These are phyloP conservation scores for Colletotrichum costaricense DNA, from an alignment of 2,329 filamentous ascomycete species.

Conservation along the genomic window DNA sequence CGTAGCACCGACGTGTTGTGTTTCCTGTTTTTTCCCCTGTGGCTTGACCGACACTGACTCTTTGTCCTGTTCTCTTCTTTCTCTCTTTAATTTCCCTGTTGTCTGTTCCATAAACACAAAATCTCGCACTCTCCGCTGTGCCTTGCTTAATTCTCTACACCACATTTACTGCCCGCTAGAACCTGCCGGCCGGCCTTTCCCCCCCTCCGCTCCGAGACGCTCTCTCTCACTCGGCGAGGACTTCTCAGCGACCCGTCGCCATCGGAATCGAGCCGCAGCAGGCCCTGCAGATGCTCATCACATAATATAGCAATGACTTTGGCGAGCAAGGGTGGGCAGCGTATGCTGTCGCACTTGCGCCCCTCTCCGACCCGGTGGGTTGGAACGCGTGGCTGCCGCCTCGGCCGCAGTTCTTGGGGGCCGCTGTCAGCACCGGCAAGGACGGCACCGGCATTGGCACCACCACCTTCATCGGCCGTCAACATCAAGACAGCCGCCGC, in stretches of 20 bases:
- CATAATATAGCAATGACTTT: slow-evolving; percentile 15
- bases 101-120: slow-evolving; percentile 19
- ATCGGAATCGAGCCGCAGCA: slow-evolving; percentile 26
- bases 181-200: neutral
- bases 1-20: neutral
- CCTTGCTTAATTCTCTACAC: neutral
- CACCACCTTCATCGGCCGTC: neutral
- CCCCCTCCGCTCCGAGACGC: neutral
- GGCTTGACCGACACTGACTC: slow-evolving; percentile 18
- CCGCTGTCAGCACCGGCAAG: slow-evolving; percentile 19
- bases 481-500: neutral
- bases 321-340: slow-evolving; percentile 34
- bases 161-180: neutral
- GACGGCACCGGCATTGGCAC: slow-evolving; percentile 19
- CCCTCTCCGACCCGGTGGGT: slow-evolving; percentile 30
- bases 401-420: slow-evolving; percentile 5
- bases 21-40: slow-evolving; percentile 2
- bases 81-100: neutral
- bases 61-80: neutral
- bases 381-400: slow-evolving; percentile 28
- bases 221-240: neutral
- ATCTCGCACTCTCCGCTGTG: slow-evolving; percentile 5
- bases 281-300: slow-evolving; percentile 34
- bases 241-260: neutral
- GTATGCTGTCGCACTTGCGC: slow-evolving; percentile 15